Conservation (phyloP, 1,139 yeast species). For the Blastobotrys serpentis region DNA sequence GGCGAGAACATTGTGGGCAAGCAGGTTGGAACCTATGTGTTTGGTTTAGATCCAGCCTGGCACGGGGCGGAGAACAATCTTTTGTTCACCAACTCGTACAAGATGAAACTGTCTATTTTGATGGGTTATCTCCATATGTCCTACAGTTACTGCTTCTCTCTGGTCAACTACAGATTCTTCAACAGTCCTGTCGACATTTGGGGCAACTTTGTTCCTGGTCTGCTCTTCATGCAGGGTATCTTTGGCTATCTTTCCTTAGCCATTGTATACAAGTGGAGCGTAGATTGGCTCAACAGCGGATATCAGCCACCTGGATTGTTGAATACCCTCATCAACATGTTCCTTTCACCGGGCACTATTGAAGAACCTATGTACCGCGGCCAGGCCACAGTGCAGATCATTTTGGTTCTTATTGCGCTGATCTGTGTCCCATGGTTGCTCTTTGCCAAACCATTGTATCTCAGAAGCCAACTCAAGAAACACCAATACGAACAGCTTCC, state of each 20-base stretch:
- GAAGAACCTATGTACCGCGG: conserved; percentile 83
- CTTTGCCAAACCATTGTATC: conserved; percentile 76
- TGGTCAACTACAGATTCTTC: conserved; percentile 77
- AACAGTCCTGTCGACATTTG: conserved; percentile 76
- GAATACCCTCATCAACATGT: conserved; percentile 95
- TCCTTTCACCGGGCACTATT: conserved; percentile 85
- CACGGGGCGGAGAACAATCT: conserved; percentile 94
- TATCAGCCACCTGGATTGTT: conserved; percentile 88
- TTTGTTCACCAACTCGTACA: conserved; percentile 87
- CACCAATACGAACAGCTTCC: conserved; percentile 17
- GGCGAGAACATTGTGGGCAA: conserved; percentile 65
- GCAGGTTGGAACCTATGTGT: conserved; percentile 66
- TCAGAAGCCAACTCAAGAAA: conserved; percentile 46
- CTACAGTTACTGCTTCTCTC: conserved; percentile 80
- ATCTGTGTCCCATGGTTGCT: conserved; percentile 94
- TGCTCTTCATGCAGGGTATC: conserved; percentile 90
- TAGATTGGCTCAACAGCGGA: conserved; percentile 79
- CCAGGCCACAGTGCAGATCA: conserved; percentile 75
- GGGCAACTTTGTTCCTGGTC: conserved; percentile 93
- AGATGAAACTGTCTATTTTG: conserved; percentile 91
- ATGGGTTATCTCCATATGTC: conserved; percentile 97
- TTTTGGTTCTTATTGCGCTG: conserved; percentile 71
- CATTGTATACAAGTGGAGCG: conserved; percentile 90
- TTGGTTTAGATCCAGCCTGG: conserved; percentile 96
- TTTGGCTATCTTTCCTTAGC: conserved; percentile 86